Base-by-base conservation (phyloP, 1,139 yeast species). In the Hemisphaericaspora xylofermentans region DNA sequence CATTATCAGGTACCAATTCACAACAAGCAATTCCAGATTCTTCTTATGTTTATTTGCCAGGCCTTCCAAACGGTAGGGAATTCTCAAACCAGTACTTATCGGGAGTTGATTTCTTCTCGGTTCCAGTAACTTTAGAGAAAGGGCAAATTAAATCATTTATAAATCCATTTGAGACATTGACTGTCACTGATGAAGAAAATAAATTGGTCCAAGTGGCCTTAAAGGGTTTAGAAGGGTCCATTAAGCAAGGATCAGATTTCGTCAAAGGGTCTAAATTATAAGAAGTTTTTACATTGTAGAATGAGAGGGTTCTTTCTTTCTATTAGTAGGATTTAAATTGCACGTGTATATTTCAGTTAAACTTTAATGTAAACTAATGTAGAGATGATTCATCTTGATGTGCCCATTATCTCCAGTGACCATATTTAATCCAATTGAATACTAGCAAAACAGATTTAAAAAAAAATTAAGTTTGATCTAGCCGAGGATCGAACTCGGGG, bases 1-100 rank as follows among this genome's bases (percentile, higher is more conserved):
- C 38, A 5, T 35, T 35, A 40, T 53, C 63, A 14, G 71, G 75
- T 12, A 57, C 47, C 8, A 43, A 58, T 17, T 43, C 51, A 14
- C 46, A 51, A 6, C 35, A 47, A 4, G 49, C 54, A 13, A 50
- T 71, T n/a, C 75, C 77, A 6, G 82, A 77, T 47, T 78, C 84
- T 12, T 74, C 88, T 2, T 84, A 76, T 55, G 72, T 84, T 17
- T 78, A 80, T 60, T 70, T 83, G 52, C 78, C 76, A 28, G 81
- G 78, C n/a, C 60, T 76, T 38, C 68, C 69, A 41, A 74, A 75
- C 41, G 85, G 84, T 30, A 52, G 61, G 34, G 64, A 65, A 40
- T 66, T 80, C 36, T 65, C 74, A 27, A 49, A 68, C 4, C 62
- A 64, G 40, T 53, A 61, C 46, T 64, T 71, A 49, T 60, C 59